Evolutionary conservation across 164 flowering plant genomes (phyloP).

Genomic region (Annona squamosa): DNA sequence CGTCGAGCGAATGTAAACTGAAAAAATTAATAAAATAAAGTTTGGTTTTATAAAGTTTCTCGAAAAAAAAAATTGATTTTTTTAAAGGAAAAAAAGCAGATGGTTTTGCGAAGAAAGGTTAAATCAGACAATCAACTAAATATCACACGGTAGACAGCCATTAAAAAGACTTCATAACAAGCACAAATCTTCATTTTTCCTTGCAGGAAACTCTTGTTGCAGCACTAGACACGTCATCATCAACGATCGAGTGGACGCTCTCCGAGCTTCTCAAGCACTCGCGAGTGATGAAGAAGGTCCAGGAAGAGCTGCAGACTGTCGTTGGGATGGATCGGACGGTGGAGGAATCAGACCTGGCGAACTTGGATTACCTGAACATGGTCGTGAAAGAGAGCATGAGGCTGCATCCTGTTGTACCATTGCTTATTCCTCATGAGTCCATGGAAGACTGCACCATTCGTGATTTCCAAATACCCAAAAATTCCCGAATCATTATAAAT

Average conservation of each 20-base stretch:
- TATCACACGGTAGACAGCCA: no score
- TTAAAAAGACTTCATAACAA: neutral
- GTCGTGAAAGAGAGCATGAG: conserved; percentile 28
- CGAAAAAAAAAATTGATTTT: no score
- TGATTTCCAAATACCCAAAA: conserved; percentile 19
- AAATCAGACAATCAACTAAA: no score
- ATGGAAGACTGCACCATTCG: conserved; percentile 15
- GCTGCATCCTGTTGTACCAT: conserved; percentile 26
- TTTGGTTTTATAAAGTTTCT: no score
- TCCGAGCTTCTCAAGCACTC: conserved; percentile 14
- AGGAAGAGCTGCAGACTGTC: conserved; percentile 13
- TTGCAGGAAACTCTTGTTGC: conserved; percentile 10
- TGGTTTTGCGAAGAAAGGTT: no score
- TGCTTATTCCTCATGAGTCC: conserved; percentile 25
- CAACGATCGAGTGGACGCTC: conserved; percentile 16
- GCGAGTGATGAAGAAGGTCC: conserved; percentile 12
- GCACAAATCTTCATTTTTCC: neutral
- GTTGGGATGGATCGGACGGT: conserved; percentile 17
- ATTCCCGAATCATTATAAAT: conserved; percentile 25
- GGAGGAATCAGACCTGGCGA: conserved; percentile 21
- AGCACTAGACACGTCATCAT: conserved; percentile 8
- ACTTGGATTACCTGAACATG: conserved; percentile 23
- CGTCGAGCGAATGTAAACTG: no score
- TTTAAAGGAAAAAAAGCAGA: no score
- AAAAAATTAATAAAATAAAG: no score